These are phyloP conservation scores for Moringa oleifera DNA, from an alignment of 345 rosid species.

Conservation along the genomic window DNA sequence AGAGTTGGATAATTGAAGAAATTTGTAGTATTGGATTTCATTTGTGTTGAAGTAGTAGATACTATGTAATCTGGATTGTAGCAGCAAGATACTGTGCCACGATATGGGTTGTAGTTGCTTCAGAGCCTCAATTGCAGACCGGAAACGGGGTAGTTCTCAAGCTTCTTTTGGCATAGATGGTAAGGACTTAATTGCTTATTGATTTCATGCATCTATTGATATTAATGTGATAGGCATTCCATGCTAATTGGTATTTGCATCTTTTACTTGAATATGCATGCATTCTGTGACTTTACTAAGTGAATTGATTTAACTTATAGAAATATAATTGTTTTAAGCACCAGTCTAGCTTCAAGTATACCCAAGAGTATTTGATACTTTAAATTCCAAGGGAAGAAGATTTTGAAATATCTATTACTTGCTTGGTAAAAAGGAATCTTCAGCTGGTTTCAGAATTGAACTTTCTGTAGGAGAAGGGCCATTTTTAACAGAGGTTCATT, in stretches of 20 bases:
- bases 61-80: slow-evolving; percentile 18
- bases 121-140: slow-evolving; percentile 4
- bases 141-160: slow-evolving; percentile 8
- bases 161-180: slow-evolving; percentile 24
- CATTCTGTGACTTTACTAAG: no score
- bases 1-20: background rate
- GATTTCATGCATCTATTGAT: background rate
- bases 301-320: no score
- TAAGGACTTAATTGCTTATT: slow-evolving; percentile 12
- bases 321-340: no score
- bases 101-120: slow-evolving; percentile 48
- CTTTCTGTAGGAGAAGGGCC: no score
- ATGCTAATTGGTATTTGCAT: background rate
- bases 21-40: background rate
- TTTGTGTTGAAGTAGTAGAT: background rate
- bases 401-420: no score
- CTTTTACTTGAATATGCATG: background rate
- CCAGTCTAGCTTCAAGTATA: no score
- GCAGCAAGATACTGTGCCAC: slow-evolving; percentile 1
- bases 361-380: no score
- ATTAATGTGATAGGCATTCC: background rate
- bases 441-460: no score
- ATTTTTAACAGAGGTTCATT: no score
- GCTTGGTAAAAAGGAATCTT: no score
- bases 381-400: no score